These are phyloP conservation scores for Naganishia albida DNA, from an alignment of 1,284 basidiomycete genomes.

Conservation along the genomic window DNA sequence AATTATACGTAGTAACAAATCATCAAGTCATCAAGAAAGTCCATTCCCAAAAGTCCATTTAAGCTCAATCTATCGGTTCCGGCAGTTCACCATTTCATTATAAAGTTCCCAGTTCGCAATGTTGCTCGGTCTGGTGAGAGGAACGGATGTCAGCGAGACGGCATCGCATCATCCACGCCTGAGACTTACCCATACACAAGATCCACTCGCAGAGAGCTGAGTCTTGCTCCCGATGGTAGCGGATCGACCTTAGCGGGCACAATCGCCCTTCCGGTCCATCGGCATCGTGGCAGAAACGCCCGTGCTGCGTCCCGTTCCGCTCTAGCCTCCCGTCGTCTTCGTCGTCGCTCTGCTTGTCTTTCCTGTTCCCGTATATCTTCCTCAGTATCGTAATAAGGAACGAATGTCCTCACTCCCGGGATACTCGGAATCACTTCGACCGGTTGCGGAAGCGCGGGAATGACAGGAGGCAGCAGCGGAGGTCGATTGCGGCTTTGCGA, in stretches of 20 bases:
- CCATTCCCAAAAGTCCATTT: too few species aligned
- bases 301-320: background rate
- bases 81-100: background rate
- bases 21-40: background rate
- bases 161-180: background rate
- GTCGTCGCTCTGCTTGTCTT: background rate
- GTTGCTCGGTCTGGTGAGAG: background rate
- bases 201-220: background rate
- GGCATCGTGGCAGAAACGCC: background rate
- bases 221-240: background rate
- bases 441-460: background rate
- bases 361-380: background rate
- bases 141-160: background rate
- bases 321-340: background rate
- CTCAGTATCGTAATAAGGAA: background rate
- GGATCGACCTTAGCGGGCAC: background rate
- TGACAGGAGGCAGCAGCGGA: background rate
- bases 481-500: background rate
- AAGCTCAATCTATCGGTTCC: background rate
- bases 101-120: background rate
- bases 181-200: background rate
- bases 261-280: background rate
- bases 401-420: background rate
- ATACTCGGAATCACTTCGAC: background rate
- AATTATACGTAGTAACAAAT: background rate